Base-by-base conservation (phyloP, 1,284 basidiomycete genomes). In the Inonotus obliquus region DNA sequence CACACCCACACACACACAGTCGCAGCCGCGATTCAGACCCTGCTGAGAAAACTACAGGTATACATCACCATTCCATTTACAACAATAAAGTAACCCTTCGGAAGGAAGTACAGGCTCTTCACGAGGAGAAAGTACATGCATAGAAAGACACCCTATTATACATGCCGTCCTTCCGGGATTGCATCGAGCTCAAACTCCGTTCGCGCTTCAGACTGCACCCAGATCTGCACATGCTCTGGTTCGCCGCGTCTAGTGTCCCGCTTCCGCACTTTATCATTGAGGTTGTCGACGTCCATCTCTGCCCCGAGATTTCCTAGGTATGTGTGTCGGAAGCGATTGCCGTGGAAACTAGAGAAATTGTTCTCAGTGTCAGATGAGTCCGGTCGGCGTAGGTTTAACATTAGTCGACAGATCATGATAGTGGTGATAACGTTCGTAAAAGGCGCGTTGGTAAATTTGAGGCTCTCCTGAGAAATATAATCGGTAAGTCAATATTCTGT, bases 361-460 rank as follows among this genome's bases (percentile, higher is more conserved):
- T 11, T 39, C 38, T 11, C 2, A 6, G n/a, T 10, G 11, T 39
- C 38, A 4, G 38, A 39, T 1, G 38, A n/a, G 11, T 39, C 38
- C 4, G 38, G 5, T 39, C 38, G 38, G 38, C 38, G 32, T 38
- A 41, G 25, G 32, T 38, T 54, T 38, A 54, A n/a, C 53, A 54
- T 54, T 19, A 54, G 53, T 19, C 29, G 29, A 21, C 53, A 54
- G 4, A 54, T 54, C 29, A 54, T 54, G 9, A 54, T 7, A 11
- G 29, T 23, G 14, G 29, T 54, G 19, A 54, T 54, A 11, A 54
- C 17, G 29, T 37, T 23, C 4, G 29, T 17, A 13, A 54, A 41
- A 10, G 53, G 53, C 7, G 29, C 53, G 53, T 38, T 54, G 37
- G 27, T 27, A 32, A 58, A 53, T 38, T 62, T 38, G 4, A 58